Percentiles rank a stretch among this genome's conserved stretches.
These are phyloP conservation scores for Aspergillus oerlinghausenensis DNA, from an alignment of 2,329 filamentous ascomycete species.

Conservation along the genomic window DNA sequence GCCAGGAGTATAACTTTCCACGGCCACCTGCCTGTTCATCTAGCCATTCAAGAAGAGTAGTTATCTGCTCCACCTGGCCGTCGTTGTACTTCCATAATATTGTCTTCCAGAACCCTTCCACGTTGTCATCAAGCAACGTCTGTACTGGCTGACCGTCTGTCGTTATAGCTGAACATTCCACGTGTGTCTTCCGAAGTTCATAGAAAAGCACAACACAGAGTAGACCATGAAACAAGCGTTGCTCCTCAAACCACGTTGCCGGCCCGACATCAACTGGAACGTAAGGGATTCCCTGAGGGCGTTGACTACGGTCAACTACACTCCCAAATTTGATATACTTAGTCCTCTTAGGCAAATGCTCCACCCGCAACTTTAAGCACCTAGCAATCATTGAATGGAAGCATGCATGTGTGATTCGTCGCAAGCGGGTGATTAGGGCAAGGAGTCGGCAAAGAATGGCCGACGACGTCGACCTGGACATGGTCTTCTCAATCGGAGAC, in stretches of 20 bases:
- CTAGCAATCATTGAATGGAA: constrained; percentile 3
- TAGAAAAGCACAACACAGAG: constrained; percentile 4
- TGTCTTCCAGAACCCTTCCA: constrained; percentile 4
- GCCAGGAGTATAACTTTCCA: constrained; percentile 2
- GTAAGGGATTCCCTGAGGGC: constrained; percentile 3
- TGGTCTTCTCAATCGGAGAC: background rate
- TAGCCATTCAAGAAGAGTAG: constrained; percentile 1
- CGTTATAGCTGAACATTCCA: background rate
- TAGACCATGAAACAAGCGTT: constrained; percentile 1
- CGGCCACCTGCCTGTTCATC: constrained; percentile 1
- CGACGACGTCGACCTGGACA: constrained; percentile 1
- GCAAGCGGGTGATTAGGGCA: background rate
- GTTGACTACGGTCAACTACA: background rate
- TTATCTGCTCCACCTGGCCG: constrained; percentile 1
- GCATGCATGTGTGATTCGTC: constrained; percentile 1
- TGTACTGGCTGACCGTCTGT: background rate
- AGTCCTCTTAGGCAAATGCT: background rate
- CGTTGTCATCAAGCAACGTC: background rate
- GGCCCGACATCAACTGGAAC: constrained; percentile 3
- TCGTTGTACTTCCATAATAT: background rate
- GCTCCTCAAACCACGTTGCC: constrained; percentile 1
- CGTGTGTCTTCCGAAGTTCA: background rate
- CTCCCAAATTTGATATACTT: background rate
- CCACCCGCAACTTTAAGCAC: background rate
- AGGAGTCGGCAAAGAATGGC: constrained; percentile 3